Base-by-base conservation (phyloP, 345 rosid species). In the Stellera chamaejasme region DNA sequence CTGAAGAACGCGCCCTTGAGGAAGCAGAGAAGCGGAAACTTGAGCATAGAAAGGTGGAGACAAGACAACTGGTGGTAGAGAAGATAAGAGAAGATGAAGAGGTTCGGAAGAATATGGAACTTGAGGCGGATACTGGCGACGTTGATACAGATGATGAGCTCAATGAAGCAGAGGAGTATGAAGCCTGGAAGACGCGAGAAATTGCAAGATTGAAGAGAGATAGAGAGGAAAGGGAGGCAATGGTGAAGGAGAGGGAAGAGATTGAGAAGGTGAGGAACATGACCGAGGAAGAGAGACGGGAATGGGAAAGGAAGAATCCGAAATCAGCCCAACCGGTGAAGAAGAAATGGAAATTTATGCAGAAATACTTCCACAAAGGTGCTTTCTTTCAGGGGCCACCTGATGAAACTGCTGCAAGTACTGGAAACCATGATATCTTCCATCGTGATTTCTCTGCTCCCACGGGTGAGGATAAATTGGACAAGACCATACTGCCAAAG, bases 241-340 rank as follows among this genome's bases (percentile, higher is more conserved):
- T 83, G 82, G 14, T 81, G 59, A 83, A 78, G 82, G 88, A 72
- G 67, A 86, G 66, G 76, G 95, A 86, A 65, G 95, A 86, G 62
- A 60, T 79, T 45, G 95, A 86, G 82, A 83, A 60, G 72, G 70
- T 83, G 52, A 77, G 95, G 68, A 79, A 76, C 56, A 86, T 86
- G 95, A 86, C 95, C 5, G 95, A 83, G 67, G 88, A 83, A 39
- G 90, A 86, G 75, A 81, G 85, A 67, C 77, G 90, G 56, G 95
- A 86, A 11, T 86, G 82, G 85, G 95, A 86, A 75, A 74, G 95
- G 75, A 86, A 75, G 77, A 81, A 83, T 59, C 90, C 85, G 0
- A 86, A 83, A 67, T 67, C 81, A 43, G 71, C 78, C 10, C 63
- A 82, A 2, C 61, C 74, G 28, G 23, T 82, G 2, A 86, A 86